These are phyloP conservation scores for Tinospora cordifolia DNA, from an alignment of 164 flowering plant species.

Conservation along the genomic window DNA sequence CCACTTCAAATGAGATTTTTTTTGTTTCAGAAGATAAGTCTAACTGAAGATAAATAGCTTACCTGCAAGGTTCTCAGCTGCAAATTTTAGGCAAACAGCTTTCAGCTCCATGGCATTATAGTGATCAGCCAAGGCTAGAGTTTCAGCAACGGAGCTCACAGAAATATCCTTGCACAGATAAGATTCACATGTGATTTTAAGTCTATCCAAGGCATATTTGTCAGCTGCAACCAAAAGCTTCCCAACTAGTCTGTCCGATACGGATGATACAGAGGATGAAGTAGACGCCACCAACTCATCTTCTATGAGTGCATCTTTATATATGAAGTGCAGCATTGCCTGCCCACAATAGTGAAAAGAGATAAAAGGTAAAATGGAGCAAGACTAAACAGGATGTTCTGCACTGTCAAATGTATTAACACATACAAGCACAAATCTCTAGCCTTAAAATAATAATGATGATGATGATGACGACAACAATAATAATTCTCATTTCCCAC, in stretches of 20 bases:
- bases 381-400: neutral
- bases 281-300: constrained; percentile 47
- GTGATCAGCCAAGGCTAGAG: constrained; percentile 59
- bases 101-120: constrained; percentile 59
- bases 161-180: constrained; percentile 63
- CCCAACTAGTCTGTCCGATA: constrained; percentile 54
- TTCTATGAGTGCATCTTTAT: constrained; percentile 60
- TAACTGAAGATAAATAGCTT: constrained; percentile 18
- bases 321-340: constrained; percentile 88
- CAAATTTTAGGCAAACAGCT: constrained; percentile 66
- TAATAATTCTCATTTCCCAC: too few species aligned
- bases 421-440: neutral
- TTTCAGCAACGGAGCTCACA: constrained; percentile 56
- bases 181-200: constrained; percentile 66
- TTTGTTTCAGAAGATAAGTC: neutral
- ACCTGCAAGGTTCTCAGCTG: constrained; percentile 82
- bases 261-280: constrained; percentile 40
- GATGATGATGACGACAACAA: too few species aligned
- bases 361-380: neutral
- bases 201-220: constrained; percentile 56
- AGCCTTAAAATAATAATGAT: neutral
- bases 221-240: constrained; percentile 74
- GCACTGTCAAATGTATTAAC: neutral
- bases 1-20: neutral
- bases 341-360: constrained; percentile 19